Percentiles rank a stretch among this genome's conserved stretches.
phyloP scores from a whole-genome alignment of 2,329 filamentous ascomycete genomes.

The Phyllosticta citrichinensis region DNA sequence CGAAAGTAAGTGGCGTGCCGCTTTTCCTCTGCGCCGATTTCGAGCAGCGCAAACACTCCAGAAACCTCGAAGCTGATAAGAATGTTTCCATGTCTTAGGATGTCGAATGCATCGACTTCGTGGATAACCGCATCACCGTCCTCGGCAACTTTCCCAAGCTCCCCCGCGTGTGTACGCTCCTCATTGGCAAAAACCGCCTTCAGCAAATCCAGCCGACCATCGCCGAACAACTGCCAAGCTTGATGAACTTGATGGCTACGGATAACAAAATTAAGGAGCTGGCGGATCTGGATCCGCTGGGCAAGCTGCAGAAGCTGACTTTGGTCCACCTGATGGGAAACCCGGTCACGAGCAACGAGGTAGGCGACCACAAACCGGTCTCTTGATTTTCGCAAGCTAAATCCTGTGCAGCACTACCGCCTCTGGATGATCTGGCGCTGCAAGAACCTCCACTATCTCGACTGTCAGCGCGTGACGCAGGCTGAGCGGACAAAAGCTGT shows the following conservation, averaged over 20 bases:
- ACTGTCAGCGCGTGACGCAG: slow-evolving; percentile 85
- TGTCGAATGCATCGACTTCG: slow-evolving; percentile 95
- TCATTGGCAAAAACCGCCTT: slow-evolving; percentile 84
- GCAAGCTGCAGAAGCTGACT: slow-evolving; percentile 57
- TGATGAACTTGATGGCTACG: slow-evolving; percentile 72
- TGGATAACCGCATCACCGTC: slow-evolving; percentile 89
- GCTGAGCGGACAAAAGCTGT: slow-evolving; percentile 65
- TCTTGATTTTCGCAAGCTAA: not conserved
- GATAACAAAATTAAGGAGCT: slow-evolving; percentile 76
- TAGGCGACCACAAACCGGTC: slow-evolving; percentile 30
- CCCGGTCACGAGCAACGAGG: slow-evolving; percentile 86
- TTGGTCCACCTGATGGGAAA: slow-evolving; percentile 79
- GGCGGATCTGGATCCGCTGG: slow-evolving; percentile 76
- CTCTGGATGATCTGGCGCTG: slow-evolving; percentile 85
- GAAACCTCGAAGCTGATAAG: not conserved
- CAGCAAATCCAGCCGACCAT: slow-evolving; percentile 68
- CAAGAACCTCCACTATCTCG: slow-evolving; percentile 77
- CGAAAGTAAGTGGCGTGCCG: slow-evolving; percentile 50
- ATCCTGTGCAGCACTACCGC: slow-evolving; percentile 63
- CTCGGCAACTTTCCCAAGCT: slow-evolving; percentile 89
- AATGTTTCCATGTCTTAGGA: slow-evolving; percentile 44
- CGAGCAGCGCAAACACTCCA: not conserved
- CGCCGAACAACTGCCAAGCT: slow-evolving; percentile 65
- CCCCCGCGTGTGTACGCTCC: slow-evolving; percentile 74
- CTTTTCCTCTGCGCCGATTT: not conserved